Conservation (phyloP, 1,284 basidiomycete species). For the Ceratobasidium sp. region DNA sequence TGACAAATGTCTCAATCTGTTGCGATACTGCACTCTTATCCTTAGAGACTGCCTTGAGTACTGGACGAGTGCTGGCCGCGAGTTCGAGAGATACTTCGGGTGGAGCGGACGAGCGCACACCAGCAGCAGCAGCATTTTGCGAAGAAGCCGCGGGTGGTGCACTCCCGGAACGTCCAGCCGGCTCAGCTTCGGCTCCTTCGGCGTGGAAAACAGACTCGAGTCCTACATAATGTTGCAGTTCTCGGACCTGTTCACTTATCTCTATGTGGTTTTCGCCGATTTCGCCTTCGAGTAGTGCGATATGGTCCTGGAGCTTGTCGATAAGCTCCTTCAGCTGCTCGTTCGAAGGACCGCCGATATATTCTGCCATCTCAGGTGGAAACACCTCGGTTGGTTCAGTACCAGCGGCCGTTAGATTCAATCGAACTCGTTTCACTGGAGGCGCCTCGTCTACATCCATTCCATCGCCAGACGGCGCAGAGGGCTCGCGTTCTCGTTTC, state of each 20-base stretch:
- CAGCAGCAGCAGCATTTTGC: background rate
- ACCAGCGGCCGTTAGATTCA: background rate
- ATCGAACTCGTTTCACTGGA: slow-evolving; percentile 6
- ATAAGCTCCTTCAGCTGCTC: background rate
- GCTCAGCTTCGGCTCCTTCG: background rate
- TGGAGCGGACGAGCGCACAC: slow-evolving; percentile 28
- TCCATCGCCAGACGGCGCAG: background rate
- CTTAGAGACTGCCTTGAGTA: background rate
- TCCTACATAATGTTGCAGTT: background rate
- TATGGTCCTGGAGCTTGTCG: background rate
- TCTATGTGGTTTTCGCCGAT: background rate
- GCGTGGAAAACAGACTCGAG: background rate
- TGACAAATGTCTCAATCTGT: background rate
- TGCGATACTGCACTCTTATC: background rate
- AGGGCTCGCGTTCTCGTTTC: slow-evolving; percentile 12
- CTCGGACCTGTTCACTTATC: background rate
- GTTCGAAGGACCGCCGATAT: background rate
- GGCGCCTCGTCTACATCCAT: slow-evolving; percentile 26
- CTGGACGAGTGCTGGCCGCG: background rate
- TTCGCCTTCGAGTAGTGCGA: background rate
- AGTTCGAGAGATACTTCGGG: background rate
- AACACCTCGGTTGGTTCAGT: background rate
- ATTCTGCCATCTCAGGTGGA: background rate
- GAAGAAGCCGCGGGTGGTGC: slow-evolving; percentile 14
- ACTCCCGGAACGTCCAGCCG: background rate